Evolutionary conservation across 371 early-diverging fungal species (phyloP), one percentile per base, ranked within the genome.

Genomic region (Actinomucor elegans): DNA sequence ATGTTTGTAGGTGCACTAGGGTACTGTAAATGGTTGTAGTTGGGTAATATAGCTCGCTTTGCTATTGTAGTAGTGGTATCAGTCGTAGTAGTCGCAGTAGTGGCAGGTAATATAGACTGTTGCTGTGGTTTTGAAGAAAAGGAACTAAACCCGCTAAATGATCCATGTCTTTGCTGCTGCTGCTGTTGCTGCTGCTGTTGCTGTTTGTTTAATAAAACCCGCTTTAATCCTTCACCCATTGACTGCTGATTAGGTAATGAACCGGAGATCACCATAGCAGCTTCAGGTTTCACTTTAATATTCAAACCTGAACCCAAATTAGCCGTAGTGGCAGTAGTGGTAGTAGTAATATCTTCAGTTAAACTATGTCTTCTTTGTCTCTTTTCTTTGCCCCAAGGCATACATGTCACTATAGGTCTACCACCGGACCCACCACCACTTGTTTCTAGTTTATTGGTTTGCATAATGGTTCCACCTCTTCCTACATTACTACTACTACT

Each of bases 351-450:
- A 15, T 51, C 51, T 41, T 52, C 59, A 20, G 18, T 45, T 17
- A 57, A 24, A 9, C 51, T 51, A 18, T 47, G 33, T 9, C 52
- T 37, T 21, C 59, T 14, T 27, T 59, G 59, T 34, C 59, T 29
- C 53, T 59, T 28, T 52, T 57, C 15, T 34, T n/a, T n/a, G 52
- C 38, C 20, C 37, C 43, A 41, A 18, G 57, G 21, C 11, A 35
- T 34, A 51, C 51, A 51, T n/a, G n/a, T n/a, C 21, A 51, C 40
- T 20, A 58, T 51, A 0, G 52, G 52, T n/a, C 58, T 27, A 12
- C 52, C 52, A 9, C 40, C 46, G 15, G 58, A 38, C 26, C 52
- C 29, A 26, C 36, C 37, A 0, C 45, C 37, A 17, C 58, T 41
- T 17, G 45, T 45, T 37, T 46, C 38, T 32, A 32, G 2, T 14